phyloP scores from a whole-genome alignment of 2,329 filamentous ascomycete species.

The Penicillium occitanis region DNA sequence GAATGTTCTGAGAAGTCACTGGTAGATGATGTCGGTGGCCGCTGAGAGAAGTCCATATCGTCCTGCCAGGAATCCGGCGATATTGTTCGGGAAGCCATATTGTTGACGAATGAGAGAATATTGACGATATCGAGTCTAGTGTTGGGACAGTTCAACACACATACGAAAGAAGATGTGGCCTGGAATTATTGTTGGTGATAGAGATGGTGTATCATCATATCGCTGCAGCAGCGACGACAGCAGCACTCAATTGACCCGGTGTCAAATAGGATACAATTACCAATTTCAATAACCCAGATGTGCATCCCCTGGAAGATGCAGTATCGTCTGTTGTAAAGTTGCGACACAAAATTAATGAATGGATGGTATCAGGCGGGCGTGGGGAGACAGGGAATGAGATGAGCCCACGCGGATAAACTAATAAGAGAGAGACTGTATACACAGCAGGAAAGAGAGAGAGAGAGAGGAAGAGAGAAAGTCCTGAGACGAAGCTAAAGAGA shows the following conservation, averaged over 20 bases:
- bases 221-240: slow-evolving; percentile 1
- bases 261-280: slow-evolving; percentile 1
- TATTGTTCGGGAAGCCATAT: slow-evolving; percentile 12
- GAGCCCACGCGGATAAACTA: not conserved
- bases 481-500: not conserved
- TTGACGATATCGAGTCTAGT: not conserved
- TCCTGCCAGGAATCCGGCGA: slow-evolving; percentile 23
- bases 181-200: not conserved
- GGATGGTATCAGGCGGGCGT: not conserved
- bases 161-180: not conserved
- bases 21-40: slow-evolving; percentile 34
- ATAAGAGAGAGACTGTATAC: slow-evolving; percentile 5
- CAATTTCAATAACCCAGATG: not conserved
- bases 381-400: not conserved
- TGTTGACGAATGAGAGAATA: not conserved
- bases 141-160: not conserved
- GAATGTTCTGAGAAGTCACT: slow-evolving; percentile 37
- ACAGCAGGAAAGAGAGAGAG: not conserved
- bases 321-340: not conserved
- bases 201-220: slow-evolving; percentile 6
- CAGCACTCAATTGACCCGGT: not conserved
- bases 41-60: slow-evolving; percentile 32
- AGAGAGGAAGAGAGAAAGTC: not conserved
- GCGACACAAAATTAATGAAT: slow-evolving; percentile 1
- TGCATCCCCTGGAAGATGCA: not conserved